phyloP scores from a whole-genome alignment of 306 rosid genomes.

The Dryas octopetala region DNA sequence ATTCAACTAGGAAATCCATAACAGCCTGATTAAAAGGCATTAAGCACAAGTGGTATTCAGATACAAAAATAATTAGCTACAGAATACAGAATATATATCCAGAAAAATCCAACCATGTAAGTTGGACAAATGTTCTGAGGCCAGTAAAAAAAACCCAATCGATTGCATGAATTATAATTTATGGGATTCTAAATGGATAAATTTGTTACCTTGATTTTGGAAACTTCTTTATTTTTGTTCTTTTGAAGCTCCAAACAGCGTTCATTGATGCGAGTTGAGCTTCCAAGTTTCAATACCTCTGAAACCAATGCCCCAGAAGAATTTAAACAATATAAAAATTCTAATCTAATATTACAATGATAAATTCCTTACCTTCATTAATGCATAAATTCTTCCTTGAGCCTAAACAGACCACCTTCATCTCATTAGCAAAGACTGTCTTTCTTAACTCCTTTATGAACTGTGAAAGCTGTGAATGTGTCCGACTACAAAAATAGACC shows the following conservation, averaged over 20 bases:
- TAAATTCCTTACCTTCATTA: constrained; percentile 59
- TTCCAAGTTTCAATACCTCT: constrained; percentile 74
- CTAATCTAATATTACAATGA: constrained; percentile 8
- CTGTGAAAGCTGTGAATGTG: constrained; percentile 96
- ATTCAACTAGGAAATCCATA: not conserved
- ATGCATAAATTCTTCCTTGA: constrained; percentile 89
- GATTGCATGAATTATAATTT: not conserved
- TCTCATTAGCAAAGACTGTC: constrained; percentile 64
- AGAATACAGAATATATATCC: not conserved
- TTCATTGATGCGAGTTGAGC: constrained; percentile 65
- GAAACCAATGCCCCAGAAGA: constrained; percentile 29
- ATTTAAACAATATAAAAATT: constrained; percentile 23
- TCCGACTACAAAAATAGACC: constrained; percentile 86
- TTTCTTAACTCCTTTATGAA: constrained; percentile 75
- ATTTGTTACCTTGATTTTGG: constrained; percentile 62
- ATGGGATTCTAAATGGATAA: not conserved
- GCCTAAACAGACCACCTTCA: constrained; percentile 71
- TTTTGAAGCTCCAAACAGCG: constrained; percentile 85
- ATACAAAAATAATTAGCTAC: not conserved
- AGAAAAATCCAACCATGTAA: not conserved
- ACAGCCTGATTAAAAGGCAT: constrained; percentile 1
- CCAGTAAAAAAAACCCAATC: constrained; percentile 1
- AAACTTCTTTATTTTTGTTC: constrained; percentile 60
- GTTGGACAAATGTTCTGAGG: not conserved
- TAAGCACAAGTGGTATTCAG: not conserved